Evolutionary conservation across 2,329 filamentous ascomycete species (phyloP), one percentile per base, ranked within the genome.

Genomic region (Fusarium oxysporum): DNA sequence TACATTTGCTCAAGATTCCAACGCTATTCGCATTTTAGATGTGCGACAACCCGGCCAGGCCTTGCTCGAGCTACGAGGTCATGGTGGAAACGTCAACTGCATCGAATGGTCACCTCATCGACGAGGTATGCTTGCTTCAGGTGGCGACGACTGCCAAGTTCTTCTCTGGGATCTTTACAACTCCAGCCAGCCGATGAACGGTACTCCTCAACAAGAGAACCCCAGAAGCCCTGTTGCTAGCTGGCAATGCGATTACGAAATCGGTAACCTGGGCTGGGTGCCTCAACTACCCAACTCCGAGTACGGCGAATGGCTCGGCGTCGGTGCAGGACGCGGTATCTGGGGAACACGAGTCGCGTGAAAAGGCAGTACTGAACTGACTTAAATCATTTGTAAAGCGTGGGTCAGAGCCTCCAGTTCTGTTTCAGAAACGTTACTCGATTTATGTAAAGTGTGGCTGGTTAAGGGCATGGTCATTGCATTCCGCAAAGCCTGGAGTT

Each of bases 41-140:
- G 96, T 98, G 6, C 92, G 96, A 54, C 96, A 99, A 83, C 96
- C 96, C 0, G 96, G 96, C 10, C 96, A 98, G 82, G 96, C 96
- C 5, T 88, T 99, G 8, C 89, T 99, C 32, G 96, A 99, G 81
- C 90, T 99, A 41, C 93, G 93, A 53, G 96, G 96, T 28, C 96
- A 99, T 80, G 90, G 91, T 28, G 93, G 94, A 8, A 83, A 94
- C 12, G 89, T 99, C 64, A 98, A 97, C 83, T 96, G 93, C 78
- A 93, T 98, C 66, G 96, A 99, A 83, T 99, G 96, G 96, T 97
- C 94, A 13, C 96, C 95, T 0, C 89, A 91, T 62, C 90, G 95
- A 66, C 89, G 96, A 77, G 96, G 96, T 30, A 93, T 95, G 73
- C 89, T 99, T 23, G 96, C 96, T 21, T 97, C 94, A 1, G 96